Evolutionary conservation across 306 rosid genomes (phyloP), one percentile per base, ranked within the genome.

Genomic region (Betula pendula): DNA sequence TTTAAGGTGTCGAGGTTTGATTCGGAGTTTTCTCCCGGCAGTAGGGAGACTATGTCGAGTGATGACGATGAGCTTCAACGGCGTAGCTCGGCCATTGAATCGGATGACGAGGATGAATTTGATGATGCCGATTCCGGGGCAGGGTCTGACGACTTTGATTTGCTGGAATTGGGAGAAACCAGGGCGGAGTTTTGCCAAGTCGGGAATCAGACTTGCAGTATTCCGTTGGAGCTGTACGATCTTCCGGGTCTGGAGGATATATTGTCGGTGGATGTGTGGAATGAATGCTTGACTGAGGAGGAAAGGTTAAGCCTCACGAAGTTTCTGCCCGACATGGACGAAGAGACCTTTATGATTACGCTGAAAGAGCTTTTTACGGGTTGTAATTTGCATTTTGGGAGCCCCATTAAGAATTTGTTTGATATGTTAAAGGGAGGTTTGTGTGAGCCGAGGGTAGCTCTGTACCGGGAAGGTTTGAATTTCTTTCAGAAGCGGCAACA

Each of bases 91-190:
- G 97, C 88, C 0, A 73, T 71, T 14, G 98, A 96, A 75, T 91
- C 98, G 2, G 99, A 96, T 15, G 98, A 96, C 9, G 97, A 91
- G 2, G 99, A 92, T 7, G 99, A 96, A 76, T 91, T 87, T 80
- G 94, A 91, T 72, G 98, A 96, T 81, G 99, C 96, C 0, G 98
- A 96, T 82, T 96, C 99, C 3, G 98, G 99, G 85, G 98, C 99
- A 0, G 99, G 98, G 72, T 96, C 99, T 3, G 99, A 96, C 81
- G 99, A 96, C 86, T 96, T 91, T 87, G 99, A 96, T 87, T 86
- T 93, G 84, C 86, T 96, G 75, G 98, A 96, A 86, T 84, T 93
- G 86, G 98, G 98, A 62, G 99, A 96, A 79, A 93, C 96, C 0
- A 90, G 96, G 12, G 98, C 88, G 8, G 99, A 96, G 87, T 96